A percentile compares a stretch with the other conserved stretches of the same genome.
Conservation (phyloP, 257 asterid species). For the Solanum gracilifrons region DNA sequence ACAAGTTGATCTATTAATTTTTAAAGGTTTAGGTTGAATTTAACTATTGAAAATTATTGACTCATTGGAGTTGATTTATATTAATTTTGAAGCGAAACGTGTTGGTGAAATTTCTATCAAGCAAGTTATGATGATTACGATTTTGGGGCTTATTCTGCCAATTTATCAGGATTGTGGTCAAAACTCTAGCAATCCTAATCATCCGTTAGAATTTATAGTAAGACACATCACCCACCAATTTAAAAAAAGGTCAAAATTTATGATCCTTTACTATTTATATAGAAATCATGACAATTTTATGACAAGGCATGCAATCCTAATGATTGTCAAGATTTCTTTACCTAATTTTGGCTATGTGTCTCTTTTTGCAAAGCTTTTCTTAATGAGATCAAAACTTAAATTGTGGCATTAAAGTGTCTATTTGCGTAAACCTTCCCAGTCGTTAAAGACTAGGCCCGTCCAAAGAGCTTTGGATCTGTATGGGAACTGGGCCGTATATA, state of each 20-base stretch:
- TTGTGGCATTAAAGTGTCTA: neutral
- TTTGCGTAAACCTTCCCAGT: neutral
- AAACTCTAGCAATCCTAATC: too few species aligned
- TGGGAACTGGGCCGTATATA: neutral
- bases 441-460: neutral
- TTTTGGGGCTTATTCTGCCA: too few species aligned
- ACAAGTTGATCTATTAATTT: neutral
- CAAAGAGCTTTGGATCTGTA: neutral
- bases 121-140: too few species aligned
- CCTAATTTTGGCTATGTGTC: neutral
- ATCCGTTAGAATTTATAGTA: too few species aligned
- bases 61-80: neutral
- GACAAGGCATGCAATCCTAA: too few species aligned
- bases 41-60: neutral
- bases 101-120: neutral
- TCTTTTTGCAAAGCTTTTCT: neutral
- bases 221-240: too few species aligned
- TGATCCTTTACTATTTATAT: too few species aligned
- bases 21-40: neutral
- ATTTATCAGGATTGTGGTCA: too few species aligned
- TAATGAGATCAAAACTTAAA: neutral
- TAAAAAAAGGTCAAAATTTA: too few species aligned
- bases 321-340: neutral
- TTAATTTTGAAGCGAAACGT: neutral
- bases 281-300: too few species aligned